These are phyloP conservation scores for Tylopilus vinaceipallidus DNA, from an alignment of 768 basidiomycete genomes.

Conservation along the genomic window DNA sequence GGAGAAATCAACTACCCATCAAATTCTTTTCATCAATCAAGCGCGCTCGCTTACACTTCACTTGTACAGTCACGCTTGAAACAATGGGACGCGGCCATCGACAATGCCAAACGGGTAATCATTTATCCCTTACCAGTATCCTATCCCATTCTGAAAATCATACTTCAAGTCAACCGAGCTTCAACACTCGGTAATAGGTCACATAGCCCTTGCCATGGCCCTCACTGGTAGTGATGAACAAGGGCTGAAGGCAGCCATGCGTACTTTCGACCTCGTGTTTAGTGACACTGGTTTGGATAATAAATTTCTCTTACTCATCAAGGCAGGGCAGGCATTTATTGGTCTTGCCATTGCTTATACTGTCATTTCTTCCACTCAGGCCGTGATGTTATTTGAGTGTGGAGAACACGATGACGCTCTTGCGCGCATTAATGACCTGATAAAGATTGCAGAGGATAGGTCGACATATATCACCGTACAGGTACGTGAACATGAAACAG, in stretches of 20 bases:
- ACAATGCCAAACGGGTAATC: neutral
- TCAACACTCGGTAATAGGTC: neutral
- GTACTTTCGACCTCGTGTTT: neutral
- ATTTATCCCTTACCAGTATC: no score
- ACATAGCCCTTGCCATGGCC: slow-evolving; percentile 2
- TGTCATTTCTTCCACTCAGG: no score
- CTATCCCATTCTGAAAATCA: no score
- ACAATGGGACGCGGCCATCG: neutral
- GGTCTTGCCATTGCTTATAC: no score
- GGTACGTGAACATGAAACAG: no score
- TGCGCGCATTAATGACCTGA: no score
- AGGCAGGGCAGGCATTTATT: neutral
- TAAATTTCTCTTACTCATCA: neutral
- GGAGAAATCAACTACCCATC: neutral
- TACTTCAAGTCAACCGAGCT: neutral
- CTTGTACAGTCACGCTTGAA: neutral
- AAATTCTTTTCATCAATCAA: neutral
- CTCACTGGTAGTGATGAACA: neutral
- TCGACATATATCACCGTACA: no score
- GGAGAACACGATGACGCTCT: no score
- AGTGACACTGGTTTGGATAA: neutral
- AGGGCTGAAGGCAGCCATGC: no score
- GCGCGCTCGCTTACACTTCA: neutral
- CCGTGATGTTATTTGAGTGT: no score
- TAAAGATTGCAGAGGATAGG: no score